Conservation (phyloP, 495 filamentous ascomycete species). For the Aspergillus taichungensis region DNA sequence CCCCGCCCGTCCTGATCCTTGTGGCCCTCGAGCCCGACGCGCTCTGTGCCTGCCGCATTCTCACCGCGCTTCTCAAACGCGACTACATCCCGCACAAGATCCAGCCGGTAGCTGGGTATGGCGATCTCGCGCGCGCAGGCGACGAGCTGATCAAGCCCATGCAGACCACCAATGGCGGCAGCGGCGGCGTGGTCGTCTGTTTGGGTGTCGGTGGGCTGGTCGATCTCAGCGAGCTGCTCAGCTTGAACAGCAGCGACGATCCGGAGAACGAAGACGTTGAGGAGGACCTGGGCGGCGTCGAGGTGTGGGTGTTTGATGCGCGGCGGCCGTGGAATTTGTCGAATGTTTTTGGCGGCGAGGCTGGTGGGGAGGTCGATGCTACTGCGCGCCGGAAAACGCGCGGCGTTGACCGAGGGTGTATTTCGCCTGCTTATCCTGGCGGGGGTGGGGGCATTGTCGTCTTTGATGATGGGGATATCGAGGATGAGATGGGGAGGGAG, state of each 20-base stretch:
- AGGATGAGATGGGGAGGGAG: constrained; percentile 70
- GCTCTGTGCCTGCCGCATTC: constrained; percentile 89
- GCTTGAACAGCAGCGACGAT: constrained; percentile 36
- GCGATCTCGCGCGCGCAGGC: constrained; percentile 71
- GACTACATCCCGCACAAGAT: constrained; percentile 99
- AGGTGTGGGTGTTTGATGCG: constrained; percentile 91
- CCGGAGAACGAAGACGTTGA: constrained; percentile 43
- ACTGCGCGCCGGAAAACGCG: constrained; percentile 42
- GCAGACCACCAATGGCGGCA: constrained; percentile 70
- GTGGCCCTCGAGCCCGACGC: constrained; percentile 92
- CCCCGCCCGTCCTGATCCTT: constrained; percentile 84
- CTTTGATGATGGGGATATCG: constrained; percentile 94
- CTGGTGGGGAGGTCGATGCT: constrained; percentile 38
- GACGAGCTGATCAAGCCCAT: constrained; percentile 70
- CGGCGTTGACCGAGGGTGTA: constrained; percentile 54
- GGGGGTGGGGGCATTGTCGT: constrained; percentile 81
- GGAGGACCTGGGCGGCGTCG: constrained; percentile 62
- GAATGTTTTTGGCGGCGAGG: constrained; percentile 78
- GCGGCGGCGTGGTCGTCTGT: constrained; percentile 81
- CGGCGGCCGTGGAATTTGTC: constrained; percentile 88
- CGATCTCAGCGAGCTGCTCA: constrained; percentile 67
- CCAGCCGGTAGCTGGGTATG: constrained; percentile 87
- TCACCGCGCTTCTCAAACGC: constrained; percentile 82
- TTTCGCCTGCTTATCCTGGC: constrained; percentile 60
- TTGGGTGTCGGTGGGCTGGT: constrained; percentile 87